A percentile compares a stretch with the other conserved stretches of the same genome.
phyloP scores from a whole-genome alignment of 1,284 basidiomycete species.

The Ceratobasidium sp. region DNA sequence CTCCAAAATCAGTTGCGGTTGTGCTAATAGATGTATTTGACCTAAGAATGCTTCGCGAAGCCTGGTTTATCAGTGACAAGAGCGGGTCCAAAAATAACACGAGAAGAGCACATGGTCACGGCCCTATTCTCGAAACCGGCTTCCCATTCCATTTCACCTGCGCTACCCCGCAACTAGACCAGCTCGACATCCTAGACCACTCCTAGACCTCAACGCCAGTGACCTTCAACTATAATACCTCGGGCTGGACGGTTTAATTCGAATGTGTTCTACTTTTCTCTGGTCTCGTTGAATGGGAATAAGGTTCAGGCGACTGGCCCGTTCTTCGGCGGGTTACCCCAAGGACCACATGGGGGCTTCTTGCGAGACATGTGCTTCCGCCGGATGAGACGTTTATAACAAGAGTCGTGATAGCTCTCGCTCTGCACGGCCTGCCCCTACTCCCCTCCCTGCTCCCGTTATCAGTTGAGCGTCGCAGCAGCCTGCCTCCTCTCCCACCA shows the following conservation, averaged over 20 bases:
- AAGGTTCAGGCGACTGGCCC: not conserved
- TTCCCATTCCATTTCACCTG: not conserved
- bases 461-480: constrained; percentile 31
- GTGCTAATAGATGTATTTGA: not conserved
- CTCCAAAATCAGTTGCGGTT: not conserved
- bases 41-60: not conserved
- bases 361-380: constrained; percentile 22
- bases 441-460: constrained; percentile 29
- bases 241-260: no score
- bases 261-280: not conserved
- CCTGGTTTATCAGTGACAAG: constrained; percentile 7
- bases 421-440: constrained; percentile 37
- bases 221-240: not conserved
- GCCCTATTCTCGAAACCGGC: constrained; percentile 9
- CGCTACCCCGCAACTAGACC: not conserved
- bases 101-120: constrained; percentile 12
- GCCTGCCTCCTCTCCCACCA: constrained; percentile 6
- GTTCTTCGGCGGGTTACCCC: not conserved
- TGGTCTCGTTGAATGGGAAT: not conserved
- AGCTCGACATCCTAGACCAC: not conserved
- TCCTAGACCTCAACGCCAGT: not conserved
- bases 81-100: constrained; percentile 10
- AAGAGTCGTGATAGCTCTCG: not conserved
- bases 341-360: constrained; percentile 13
- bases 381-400: not conserved